Base-by-base conservation (phyloP, 169 alveolate species). In the Eimeria falciformis region DNA sequence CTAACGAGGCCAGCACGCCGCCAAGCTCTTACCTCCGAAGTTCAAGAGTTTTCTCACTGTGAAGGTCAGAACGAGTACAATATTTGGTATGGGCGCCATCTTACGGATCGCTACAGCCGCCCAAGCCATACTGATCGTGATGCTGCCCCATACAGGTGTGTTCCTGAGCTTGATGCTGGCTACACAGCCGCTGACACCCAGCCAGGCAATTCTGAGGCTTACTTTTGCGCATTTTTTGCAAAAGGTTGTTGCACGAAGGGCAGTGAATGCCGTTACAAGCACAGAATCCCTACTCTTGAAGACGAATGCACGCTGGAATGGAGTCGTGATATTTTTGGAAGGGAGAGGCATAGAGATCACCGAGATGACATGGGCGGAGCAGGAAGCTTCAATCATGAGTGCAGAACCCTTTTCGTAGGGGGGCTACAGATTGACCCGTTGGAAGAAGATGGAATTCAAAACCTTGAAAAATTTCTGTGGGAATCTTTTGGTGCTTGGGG, bases 171-270 rank as follows among this genome's bases (percentile, higher is more conserved):
- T 12, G 99, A 99, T 92, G 95, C 99, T 9, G 99, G 99, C 4
- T 99, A 98, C 94, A 99, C 99, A 0, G 96, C 97, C 47, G 99
- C 99, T 2, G 99, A 97, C 94, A 91, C 95, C 55, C 75, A 97
- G 68, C 95, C 95, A 33, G 97, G 95, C 40, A 69, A 96, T 62
- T 95, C 93, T 17, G 95, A 94, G 27, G 95, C 98, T 27, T 97
- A 95, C 93, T 98, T 98, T 92, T 99, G 99, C 87, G 95, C 98
- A 14, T 99, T 96, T 91, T 99, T 98, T 91, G 99, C 99, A 5
- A 95, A 98, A 55, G 99, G 99, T 21, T 98, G 99, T 75, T 99
- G 99, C 92, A 96, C 98, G 47, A 98, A 97, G 94, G 99, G 99
- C 11, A 97, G 97, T 17, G 97, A 98, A 81, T 99, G 99, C 93